Evolutionary conservation across 371 early-diverging fungal species (phyloP).

Genomic region (Mortierella sp.): DNA sequence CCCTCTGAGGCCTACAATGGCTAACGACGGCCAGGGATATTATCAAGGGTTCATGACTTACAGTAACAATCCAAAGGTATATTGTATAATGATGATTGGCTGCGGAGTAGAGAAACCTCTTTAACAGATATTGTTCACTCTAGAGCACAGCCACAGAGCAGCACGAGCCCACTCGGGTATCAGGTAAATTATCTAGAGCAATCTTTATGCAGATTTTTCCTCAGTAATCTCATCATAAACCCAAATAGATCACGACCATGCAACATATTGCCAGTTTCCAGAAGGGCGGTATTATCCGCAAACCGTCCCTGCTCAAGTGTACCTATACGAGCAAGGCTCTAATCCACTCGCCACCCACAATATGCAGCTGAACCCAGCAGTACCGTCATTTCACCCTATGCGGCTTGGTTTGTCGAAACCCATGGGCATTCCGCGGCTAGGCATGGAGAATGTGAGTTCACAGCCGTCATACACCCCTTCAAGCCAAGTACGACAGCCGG

Average conservation of each 20-base stretch:
- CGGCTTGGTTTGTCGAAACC: slow-evolving; percentile 5
- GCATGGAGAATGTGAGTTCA: not conserved
- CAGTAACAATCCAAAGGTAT: not conserved
- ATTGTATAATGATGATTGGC: not conserved
- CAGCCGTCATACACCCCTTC: not conserved
- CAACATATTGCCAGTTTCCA: slow-evolving; percentile 14
- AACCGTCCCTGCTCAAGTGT: slow-evolving; percentile 12
- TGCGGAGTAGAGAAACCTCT: not conserved
- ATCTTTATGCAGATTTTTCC: too few relatives aligned
- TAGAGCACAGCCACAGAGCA: not conserved
- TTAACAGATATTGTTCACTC: not conserved
- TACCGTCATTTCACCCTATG: slow-evolving; percentile 3
- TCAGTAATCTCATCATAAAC: too few relatives aligned
- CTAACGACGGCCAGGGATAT: slow-evolving; percentile 15
- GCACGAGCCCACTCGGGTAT: not conserved
- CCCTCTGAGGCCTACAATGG: not conserved
- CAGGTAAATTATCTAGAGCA: not conserved
- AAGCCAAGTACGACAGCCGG: slow-evolving; percentile 4
- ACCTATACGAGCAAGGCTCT: slow-evolving; percentile 25
- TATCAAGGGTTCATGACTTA: slow-evolving; percentile 11
- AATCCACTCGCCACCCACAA: not conserved
- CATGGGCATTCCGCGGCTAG: not conserved
- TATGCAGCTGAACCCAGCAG: not conserved
- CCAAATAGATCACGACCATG: not conserved
- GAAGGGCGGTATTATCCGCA: slow-evolving; percentile 25